Evolutionary conservation across 768 basidiomycete genomes (phyloP).

Genomic region (Termitomyces sp.): DNA sequence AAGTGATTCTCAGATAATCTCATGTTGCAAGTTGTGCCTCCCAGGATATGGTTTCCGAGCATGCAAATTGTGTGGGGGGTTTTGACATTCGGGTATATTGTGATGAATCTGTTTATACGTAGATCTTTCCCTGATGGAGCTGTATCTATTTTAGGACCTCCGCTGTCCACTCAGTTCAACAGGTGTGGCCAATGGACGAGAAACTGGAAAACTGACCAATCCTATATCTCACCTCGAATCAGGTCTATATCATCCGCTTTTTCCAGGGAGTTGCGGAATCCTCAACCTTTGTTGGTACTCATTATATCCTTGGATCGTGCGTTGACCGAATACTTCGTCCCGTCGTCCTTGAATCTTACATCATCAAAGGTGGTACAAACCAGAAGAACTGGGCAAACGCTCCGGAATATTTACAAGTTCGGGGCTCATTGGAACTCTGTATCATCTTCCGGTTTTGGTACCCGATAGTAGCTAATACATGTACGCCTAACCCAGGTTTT

Average conservation of each 20-base stretch:
- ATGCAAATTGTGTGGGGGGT: slow-evolving; percentile 65
- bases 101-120: background rate
- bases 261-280: slow-evolving; percentile 70
- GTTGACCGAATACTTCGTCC: slow-evolving; percentile 17
- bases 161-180: slow-evolving; percentile 46
- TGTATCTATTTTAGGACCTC: slow-evolving; percentile 37
- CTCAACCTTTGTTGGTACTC: slow-evolving; percentile 72
- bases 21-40: slow-evolving; percentile 56
- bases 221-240: background rate
- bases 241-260: slow-evolving; percentile 69
- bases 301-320: slow-evolving; percentile 67
- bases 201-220: background rate
- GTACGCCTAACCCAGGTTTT: slow-evolving; percentile 37
- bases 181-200: slow-evolving; percentile 35
- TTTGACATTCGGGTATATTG: slow-evolving; percentile 52
- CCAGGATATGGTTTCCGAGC: slow-evolving; percentile 60
- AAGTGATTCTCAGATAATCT: slow-evolving; percentile 44
- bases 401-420: slow-evolving; percentile 69
- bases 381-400: slow-evolving; percentile 63
- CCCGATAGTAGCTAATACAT: background rate
- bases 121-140: background rate
- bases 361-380: slow-evolving; percentile 56
- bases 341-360: background rate
- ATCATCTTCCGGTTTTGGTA: slow-evolving; percentile 1
- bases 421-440: slow-evolving; percentile 58